These are phyloP conservation scores for Candida buenavistaensis DNA, from an alignment of 1,139 yeast species.

Conservation along the genomic window DNA sequence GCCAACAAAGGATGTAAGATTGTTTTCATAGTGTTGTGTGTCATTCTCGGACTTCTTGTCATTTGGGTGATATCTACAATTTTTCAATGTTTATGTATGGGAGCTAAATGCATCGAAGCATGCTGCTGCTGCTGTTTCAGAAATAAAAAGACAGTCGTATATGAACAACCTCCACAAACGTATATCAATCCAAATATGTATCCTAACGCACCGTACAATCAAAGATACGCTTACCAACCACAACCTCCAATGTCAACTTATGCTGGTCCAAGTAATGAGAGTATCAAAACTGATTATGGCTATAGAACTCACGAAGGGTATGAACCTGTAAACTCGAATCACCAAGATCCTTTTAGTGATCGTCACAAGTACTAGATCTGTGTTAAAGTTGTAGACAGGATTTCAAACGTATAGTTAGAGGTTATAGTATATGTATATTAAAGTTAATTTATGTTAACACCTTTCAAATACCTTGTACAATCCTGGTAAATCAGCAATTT, in stretches of 20 bases:
- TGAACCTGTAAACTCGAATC: constrained; percentile 3
- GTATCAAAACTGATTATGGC: constrained; percentile 2
- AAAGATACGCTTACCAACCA: constrained; percentile 14
- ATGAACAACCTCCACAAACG: constrained; percentile 15
- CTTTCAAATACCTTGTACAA: constrained; percentile 90
- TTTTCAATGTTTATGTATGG: constrained; percentile 46
- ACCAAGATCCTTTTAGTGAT: constrained; percentile 4
- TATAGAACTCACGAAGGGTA: constrained; percentile 2
- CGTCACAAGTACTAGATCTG: constrained; percentile 3
- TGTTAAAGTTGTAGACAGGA: too few species aligned
- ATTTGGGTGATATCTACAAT: constrained; percentile 48
- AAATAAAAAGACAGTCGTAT: constrained; percentile 2
- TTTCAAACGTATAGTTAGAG: too few species aligned
- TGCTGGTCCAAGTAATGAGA: constrained; percentile 7
- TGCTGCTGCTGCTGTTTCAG: constrained; percentile 50
- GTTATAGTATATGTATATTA: too few species aligned
- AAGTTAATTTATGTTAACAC: too few species aligned
- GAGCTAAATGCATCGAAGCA: constrained; percentile 43
- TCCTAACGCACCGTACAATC: constrained; percentile 23
- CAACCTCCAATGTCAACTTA: constrained; percentile 15
- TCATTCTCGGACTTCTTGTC: constrained; percentile 47
- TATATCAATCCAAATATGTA: constrained; percentile 43
- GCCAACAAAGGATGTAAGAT: constrained; percentile 72
- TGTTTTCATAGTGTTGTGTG: constrained; percentile 74
- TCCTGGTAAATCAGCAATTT: constrained; percentile 91